These are phyloP conservation scores for Kodamaea neixiangensis DNA, from an alignment of 805 yeast genomes.

Conservation along the genomic window DNA sequence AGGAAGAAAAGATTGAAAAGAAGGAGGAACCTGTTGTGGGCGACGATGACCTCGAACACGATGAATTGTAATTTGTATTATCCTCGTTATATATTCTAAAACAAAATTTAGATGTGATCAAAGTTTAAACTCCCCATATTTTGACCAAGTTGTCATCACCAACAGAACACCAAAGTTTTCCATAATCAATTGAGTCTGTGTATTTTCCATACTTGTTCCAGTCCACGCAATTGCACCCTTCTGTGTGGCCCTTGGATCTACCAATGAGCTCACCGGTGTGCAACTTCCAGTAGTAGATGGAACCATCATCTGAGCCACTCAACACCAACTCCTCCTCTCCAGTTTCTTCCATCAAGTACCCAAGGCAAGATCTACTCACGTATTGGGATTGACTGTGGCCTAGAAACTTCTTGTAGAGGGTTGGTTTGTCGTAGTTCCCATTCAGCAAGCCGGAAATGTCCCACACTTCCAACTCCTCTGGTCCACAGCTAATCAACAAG, in stretches of 20 bases:
- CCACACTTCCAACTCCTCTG: constrained; percentile 83
- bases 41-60: constrained; percentile 27
- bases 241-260: constrained; percentile 61
- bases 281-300: constrained; percentile 76
- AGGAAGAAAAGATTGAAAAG: constrained; percentile 13
- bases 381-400: constrained; percentile 74
- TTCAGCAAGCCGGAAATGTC: constrained; percentile 48
- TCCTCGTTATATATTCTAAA: not conserved
- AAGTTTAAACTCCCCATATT: constrained; percentile 62
- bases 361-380: constrained; percentile 76
- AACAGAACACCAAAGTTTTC: constrained; percentile 71
- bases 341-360: constrained; percentile 46
- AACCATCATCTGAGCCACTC: constrained; percentile 85
- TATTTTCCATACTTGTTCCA: constrained; percentile 52
- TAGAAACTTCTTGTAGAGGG: constrained; percentile 60
- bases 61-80: constrained; percentile 34
- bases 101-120: too few relatives aligned
- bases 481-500: constrained; percentile 62
- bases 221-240: constrained; percentile 73
- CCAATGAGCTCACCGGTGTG: constrained; percentile 66
- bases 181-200: constrained; percentile 30
- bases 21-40: constrained; percentile 4
- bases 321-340: constrained; percentile 63
- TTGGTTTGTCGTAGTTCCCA: constrained; percentile 31
- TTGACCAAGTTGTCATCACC: constrained; percentile 78